Evolutionary conservation across 345 rosid genomes (phyloP).

Genomic region (Erucastrum elatum): DNA sequence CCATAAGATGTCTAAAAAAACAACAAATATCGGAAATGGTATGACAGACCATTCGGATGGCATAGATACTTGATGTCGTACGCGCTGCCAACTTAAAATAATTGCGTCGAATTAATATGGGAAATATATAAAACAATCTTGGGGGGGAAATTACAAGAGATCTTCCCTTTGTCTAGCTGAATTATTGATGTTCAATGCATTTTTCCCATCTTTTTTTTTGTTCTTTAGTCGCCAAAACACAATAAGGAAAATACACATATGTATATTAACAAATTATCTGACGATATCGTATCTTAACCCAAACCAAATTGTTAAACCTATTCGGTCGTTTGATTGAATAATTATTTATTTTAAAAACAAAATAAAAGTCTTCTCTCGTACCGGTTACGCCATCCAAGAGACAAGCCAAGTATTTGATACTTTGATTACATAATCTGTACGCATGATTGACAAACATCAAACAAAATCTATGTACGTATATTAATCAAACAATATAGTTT

Average conservation of each 20-base stretch:
- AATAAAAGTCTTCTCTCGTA: not conserved
- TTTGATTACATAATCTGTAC: not conserved
- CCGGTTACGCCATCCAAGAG: not conserved
- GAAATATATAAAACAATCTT: not conserved
- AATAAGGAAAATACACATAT: not conserved
- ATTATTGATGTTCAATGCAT: constrained; percentile 32
- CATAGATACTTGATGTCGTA: constrained; percentile 35
- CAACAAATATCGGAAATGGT: constrained; percentile 31
- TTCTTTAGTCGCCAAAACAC: constrained; percentile 6
- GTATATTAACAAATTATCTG: not conserved
- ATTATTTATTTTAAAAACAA: not conserved
- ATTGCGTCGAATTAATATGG: constrained; percentile 16
- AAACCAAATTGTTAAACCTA: not conserved
- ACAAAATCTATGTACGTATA: not conserved
- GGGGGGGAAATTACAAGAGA: constrained; percentile 29
- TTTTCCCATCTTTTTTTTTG: not conserved
- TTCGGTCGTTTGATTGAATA: constrained; percentile 6
- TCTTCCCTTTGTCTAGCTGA: constrained; percentile 38
- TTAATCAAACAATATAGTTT: not conserved
- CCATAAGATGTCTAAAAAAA: constrained; percentile 1
- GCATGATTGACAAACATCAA: not conserved
- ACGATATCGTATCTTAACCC: not conserved
- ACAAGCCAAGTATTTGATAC: constrained; percentile 5
- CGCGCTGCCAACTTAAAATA: constrained; percentile 27
- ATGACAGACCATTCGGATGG: constrained; percentile 27